Base-by-base conservation (phyloP, 139 green algal species). In the Chara braunii region DNA sequence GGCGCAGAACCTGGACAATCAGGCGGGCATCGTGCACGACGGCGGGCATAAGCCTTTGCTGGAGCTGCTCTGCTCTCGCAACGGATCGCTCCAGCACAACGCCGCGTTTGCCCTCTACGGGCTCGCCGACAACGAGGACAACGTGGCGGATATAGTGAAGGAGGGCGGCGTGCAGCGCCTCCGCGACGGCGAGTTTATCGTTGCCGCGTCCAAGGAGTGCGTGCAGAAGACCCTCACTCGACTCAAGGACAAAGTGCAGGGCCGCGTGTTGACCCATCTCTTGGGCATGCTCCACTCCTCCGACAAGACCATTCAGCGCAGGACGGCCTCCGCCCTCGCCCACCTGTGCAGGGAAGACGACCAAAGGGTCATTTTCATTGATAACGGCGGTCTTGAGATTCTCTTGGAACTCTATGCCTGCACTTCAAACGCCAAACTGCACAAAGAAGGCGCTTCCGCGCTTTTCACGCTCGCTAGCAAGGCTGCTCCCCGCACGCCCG, bases 51-150 rank as follows among this genome's bases (percentile, higher is more conserved):
- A 53, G 26, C 87, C 85, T 2, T 80, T 99, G 54, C 78, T 98
- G 33, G 85, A 94, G 29, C 85, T 99, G 36, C 74, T 99, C 6
- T 85, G 90, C 53, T 93, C 81, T 1, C 79, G 81, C 37, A 83
- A 91, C 11, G 45, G 53, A 14, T 60, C 42, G 33, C 54, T 85
- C 26, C 78, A 91, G 72, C 90, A 96, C 81, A 96, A 96, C 72
- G 88, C 90, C 12, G 88, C 90, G 1, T 95, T 95, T 78, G 87
- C 89, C 22, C 77, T 96, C 54, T 97, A 98, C 74, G 92, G 93
- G 0, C 78, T 99, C 30, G 85, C 88, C 22, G 92, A 98, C 71
- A 97, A 96, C 68, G 85, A 94, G 63, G 93, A 99, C 83, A 97
- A 97, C 77, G 83, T 99, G 9, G 69, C 88, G 4, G 85, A 91